Evolutionary conservation across 2,329 filamentous ascomycete species (phyloP).

Genomic region (Aureobasidium vineae): DNA sequence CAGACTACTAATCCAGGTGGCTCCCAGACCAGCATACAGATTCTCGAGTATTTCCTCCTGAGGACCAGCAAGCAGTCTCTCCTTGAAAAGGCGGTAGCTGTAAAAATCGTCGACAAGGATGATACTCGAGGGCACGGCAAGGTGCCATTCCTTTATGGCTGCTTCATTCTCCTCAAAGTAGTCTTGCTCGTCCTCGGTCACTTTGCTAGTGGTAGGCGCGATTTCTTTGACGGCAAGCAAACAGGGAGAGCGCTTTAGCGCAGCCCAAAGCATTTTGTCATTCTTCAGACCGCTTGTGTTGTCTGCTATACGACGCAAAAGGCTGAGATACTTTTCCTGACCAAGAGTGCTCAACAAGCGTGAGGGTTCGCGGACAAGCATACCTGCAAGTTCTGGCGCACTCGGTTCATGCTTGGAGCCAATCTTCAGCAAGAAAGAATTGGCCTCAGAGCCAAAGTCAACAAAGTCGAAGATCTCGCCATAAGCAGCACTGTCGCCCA

Average conservation of each 20-base stretch:
- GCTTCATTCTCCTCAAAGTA: slow-evolving; percentile 49
- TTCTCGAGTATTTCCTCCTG: slow-evolving; percentile 83
- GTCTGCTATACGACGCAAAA: slow-evolving; percentile 78
- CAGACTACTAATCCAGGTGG: slow-evolving; percentile 69
- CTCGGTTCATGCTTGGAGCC: slow-evolving; percentile 91
- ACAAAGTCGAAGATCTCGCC: slow-evolving; percentile 96
- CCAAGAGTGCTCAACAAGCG: slow-evolving; percentile 77
- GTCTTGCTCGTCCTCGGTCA: slow-evolving; percentile 44
- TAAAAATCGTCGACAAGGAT: slow-evolving; percentile 85
- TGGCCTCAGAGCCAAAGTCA: slow-evolving; percentile 84
- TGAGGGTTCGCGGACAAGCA: slow-evolving; percentile 80
- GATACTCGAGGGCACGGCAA: slow-evolving; percentile 69
- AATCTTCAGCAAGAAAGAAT: slow-evolving; percentile 81
- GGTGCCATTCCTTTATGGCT: slow-evolving; percentile 70
- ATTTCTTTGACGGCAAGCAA: slow-evolving; percentile 82
- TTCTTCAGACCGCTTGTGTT: slow-evolving; percentile 67
- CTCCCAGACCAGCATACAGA: slow-evolving; percentile 81
- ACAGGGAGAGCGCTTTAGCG: slow-evolving; percentile 73
- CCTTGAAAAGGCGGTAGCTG: slow-evolving; percentile 84
- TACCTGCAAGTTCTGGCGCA: slow-evolving; percentile 75
- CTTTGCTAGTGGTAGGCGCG: slow-evolving; percentile 56
- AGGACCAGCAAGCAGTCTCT: slow-evolving; percentile 78
- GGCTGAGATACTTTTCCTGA: slow-evolving; percentile 79
- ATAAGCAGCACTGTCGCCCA: slow-evolving; percentile 71
- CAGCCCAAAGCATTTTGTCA: slow-evolving; percentile 73